Base-by-base conservation (phyloP, 106 monocot species). In the Gastrodia elata region DNA sequence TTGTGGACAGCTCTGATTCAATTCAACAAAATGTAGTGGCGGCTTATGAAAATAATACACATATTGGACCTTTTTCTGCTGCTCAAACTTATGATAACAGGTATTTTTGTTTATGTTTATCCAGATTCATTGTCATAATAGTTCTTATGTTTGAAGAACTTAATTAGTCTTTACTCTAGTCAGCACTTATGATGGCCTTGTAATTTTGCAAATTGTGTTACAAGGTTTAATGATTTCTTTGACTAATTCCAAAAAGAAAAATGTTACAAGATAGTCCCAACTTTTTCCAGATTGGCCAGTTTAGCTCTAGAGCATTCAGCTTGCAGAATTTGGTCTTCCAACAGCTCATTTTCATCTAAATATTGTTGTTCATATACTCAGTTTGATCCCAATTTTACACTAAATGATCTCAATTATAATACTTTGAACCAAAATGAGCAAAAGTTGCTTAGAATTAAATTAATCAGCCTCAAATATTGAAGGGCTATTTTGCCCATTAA, bases 31-130 rank as follows among this genome's bases (percentile, higher is more conserved):
- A 67, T 40, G 38, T 22, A 25, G 40, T 37, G 73, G 4, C 33
- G 38, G 24, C 39, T 68, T n/a, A 67, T 71, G 74, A 39, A 69
- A 40, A 41, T 69, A 69, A 40, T 40, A 69, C 25, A 40, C 69
- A 69, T 2, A 40, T 41, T 3, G 52, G 72, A 27, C 30, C 65
- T 38, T 48, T 22, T 38, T 25, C 32, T 27, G 33, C 36, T 73
- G 72, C 25, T 69, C 40, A 42, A 77, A 77, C 73, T 64, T 35
- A 57, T 81, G 87, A 84, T 41, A 69, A 77, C 74, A 74, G 87
- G 87, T 87, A 73, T 48, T 44, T 69, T 24, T 37, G 67, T 67
- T n/a, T 37, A 67, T 13, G 15, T 7, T 20, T 14, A 32, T 27
- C 14, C 11, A 32, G 61, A 13, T 27, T 61, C 32, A 32, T 61